Percentiles rank a stretch among this genome's conserved stretches.
Conservation (phyloP, 2,329 filamentous ascomycete genomes). For the Bipolaris oryzae region DNA sequence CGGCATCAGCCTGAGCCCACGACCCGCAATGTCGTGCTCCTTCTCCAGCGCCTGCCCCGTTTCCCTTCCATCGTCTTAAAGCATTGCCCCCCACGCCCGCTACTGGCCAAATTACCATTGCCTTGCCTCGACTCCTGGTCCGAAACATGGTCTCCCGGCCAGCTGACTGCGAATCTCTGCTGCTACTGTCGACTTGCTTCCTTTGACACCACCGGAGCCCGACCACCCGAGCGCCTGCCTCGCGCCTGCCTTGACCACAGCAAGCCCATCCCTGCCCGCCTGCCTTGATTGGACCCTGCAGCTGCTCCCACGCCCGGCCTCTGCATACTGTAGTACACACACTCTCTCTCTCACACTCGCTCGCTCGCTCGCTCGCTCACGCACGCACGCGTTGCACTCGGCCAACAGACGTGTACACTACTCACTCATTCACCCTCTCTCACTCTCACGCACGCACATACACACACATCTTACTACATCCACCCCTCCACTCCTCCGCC, state of each 20-base stretch:
- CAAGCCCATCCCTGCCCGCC: neutral
- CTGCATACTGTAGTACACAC: neutral
- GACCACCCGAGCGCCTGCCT: neutral
- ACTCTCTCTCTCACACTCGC: neutral
- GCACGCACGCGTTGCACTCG: constrained; percentile 6
- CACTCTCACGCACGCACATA: too few species aligned
- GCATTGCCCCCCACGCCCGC: constrained; percentile 16
- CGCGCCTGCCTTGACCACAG: neutral
- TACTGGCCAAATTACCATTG: constrained; percentile 7
- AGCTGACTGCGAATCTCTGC: constrained; percentile 20
- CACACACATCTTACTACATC: too few species aligned
- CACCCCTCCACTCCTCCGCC: neutral
- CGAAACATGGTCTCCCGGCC: constrained; percentile 19
- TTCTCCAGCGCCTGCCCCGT: constrained; percentile 2
- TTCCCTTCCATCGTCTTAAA: neutral
- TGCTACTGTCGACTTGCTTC: neutral
- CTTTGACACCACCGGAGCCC: neutral
- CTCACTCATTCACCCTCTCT: constrained; percentile 21
- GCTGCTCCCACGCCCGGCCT: constrained; percentile 20
- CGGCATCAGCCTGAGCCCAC: constrained; percentile 7
- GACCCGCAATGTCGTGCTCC: constrained; percentile 13
- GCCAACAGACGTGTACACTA: constrained; percentile 12
- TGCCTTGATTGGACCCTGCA: constrained; percentile 39
- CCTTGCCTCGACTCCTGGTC: constrained; percentile 5
- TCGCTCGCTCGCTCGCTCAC: too few species aligned